Conservation (phyloP, 108 stramenopile species). For the Pseudonitzschia delicatissima region DNA sequence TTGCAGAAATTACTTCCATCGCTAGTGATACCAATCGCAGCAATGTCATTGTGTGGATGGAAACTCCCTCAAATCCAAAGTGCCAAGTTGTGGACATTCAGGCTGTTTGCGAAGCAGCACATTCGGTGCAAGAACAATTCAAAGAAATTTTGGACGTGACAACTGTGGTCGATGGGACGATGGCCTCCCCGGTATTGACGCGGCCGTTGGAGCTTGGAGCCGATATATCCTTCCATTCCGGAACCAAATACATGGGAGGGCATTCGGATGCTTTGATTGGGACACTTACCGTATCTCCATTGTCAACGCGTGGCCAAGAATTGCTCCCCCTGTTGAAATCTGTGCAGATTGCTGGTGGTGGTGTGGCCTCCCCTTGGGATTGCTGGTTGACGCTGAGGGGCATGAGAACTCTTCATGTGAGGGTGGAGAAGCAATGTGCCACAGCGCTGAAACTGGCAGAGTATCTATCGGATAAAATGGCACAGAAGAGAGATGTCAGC, state of each 20-base stretch:
- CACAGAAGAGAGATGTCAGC: background rate
- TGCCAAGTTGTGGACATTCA: conserved; percentile 76
- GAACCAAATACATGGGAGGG: conserved; percentile 88
- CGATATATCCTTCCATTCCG: conserved; percentile 78
- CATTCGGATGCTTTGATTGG: conserved; percentile 88
- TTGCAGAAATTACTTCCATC: background rate
- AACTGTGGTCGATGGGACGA: conserved; percentile 85
- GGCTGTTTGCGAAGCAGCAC: conserved; percentile 40
- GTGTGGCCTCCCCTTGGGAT: conserved; percentile 80
- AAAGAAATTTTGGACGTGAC: conserved; percentile 17
- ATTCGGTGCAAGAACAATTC: background rate
- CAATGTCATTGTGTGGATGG: conserved; percentile 85
- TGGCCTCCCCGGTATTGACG: conserved; percentile 80
- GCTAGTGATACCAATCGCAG: background rate
- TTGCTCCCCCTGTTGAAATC: conserved; percentile 35
- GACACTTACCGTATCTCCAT: conserved; percentile 61
- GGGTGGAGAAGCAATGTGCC: conserved; percentile 67
- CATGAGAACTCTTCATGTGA: conserved; percentile 72
- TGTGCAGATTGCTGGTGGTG: conserved; percentile 58
- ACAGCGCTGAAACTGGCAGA: conserved; percentile 58
- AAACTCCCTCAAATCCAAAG: conserved; percentile 88
- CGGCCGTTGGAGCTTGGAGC: conserved; percentile 70
- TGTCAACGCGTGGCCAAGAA: conserved; percentile 42
- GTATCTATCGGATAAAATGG: conserved; percentile 42
- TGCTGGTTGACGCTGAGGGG: conserved; percentile 89